Evolutionary conservation across 1,284 basidiomycete species (phyloP), one percentile per base, ranked within the genome.

Genomic region (Anthracocystis setariae): DNA sequence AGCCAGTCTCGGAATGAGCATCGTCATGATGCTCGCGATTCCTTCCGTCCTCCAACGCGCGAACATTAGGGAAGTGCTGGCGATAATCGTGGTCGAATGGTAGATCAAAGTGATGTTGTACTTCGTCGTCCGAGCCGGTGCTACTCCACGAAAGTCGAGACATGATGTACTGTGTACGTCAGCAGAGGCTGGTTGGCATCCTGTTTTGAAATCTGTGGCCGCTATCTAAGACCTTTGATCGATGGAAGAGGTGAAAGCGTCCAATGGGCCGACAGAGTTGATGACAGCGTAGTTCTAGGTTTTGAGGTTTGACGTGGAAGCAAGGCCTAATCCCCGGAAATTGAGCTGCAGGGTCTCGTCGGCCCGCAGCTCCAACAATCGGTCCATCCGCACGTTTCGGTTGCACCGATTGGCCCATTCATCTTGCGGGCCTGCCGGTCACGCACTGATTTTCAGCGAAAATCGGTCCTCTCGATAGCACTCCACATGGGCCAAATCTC

Each of bases 71-170:
- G 21, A 17, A 32, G n/a, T 23, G 8, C 2, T 25, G 45, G 8
- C 13, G 46, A 25, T 51, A 46, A 12, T 55, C 45, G 43, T 54
- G 23, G 25, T 65, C 51, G 35, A 59, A 59, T 17, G 55, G 47
- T 35, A 46, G 62, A 37, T 65, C 56, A 33, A 65, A 65, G 20
- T 54, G 43, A 40, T 55, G 62, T 43, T 24, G 55, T 23, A 65
- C 62, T 25, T 59, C 51, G 62, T 54, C 62, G 17, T 59, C 62
- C 24, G 62, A 65, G 55, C 62, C 51, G 37, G 52, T 50, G 46
- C 46, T 65, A 43, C 47, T 50, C 55, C 51, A 58, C n/a, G 55
- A 58, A 39, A 40, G 25, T 48, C 56, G 56, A 42, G 62, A 59
- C 62, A 65, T 65, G 33, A 21, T 32, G 4, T 13, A 9, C 45